These are phyloP conservation scores for Crithidia mellificae DNA, from an alignment of 208 protist species.

Conservation along the genomic window DNA sequence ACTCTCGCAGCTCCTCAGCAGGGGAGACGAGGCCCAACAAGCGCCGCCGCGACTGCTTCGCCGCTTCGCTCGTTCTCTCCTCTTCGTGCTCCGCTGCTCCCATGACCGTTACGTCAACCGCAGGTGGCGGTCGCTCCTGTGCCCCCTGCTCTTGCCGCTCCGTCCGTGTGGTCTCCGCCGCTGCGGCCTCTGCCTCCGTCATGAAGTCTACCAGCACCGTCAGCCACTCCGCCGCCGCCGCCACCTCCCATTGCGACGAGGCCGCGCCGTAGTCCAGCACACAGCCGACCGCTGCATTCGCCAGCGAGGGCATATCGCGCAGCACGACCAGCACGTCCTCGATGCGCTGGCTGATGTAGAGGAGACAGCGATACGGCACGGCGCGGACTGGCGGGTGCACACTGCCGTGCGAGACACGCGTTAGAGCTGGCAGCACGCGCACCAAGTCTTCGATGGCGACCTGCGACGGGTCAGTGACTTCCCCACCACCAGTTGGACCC, in stretches of 20 bases:
- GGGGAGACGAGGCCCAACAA: background rate
- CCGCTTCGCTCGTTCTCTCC: background rate
- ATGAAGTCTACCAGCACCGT: slow-evolving; percentile 33
- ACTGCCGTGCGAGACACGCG: slow-evolving; percentile 55
- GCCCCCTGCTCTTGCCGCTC: background rate
- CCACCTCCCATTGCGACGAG: slow-evolving; percentile 68
- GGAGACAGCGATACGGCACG: slow-evolving; percentile 55
- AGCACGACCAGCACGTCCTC: slow-evolving; percentile 45
- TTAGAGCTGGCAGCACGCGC: slow-evolving; percentile 44
- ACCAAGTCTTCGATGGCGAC: slow-evolving; percentile 53
- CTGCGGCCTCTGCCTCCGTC: slow-evolving; percentile 11
- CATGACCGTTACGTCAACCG: slow-evolving; percentile 4
- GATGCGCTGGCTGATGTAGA: slow-evolving; percentile 40
- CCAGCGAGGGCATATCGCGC: slow-evolving; percentile 64
- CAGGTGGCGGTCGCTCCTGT: slow-evolving; percentile 3
- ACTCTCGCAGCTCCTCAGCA: slow-evolving; percentile 23
- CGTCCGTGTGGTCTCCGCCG: background rate
- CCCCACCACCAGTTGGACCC: background rate
- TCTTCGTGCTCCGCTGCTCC: background rate
- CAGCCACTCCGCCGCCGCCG: slow-evolving; percentile 80
- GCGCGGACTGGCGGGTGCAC: slow-evolving; percentile 68
- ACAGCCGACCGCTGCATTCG: slow-evolving; percentile 57
- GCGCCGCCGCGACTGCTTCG: background rate
- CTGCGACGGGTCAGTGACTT: background rate
- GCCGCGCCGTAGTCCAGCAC: slow-evolving; percentile 48